These are phyloP conservation scores for Myrmaecium sp. DNA, from an alignment of 2,329 filamentous ascomycete genomes.

Conservation along the genomic window DNA sequence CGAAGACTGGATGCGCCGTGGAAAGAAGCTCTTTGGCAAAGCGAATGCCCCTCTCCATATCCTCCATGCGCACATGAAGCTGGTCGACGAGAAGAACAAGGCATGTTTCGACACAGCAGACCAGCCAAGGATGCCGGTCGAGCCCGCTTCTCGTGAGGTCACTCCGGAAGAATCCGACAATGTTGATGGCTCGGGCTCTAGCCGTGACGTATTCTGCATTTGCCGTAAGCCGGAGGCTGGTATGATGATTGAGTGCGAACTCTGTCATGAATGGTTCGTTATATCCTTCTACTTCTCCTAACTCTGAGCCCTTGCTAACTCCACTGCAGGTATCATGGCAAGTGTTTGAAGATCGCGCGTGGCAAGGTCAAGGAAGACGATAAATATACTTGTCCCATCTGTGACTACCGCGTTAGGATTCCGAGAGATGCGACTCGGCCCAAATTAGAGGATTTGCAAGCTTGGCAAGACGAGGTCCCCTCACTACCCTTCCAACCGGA, in stretches of 20 bases:
- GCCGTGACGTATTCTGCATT: slow-evolving; percentile 85
- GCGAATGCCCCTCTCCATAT: slow-evolving; percentile 95
- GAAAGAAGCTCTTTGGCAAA: slow-evolving; percentile 95
- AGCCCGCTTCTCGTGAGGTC: slow-evolving; percentile 76
- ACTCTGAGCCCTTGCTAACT: slow-evolving; percentile 11
- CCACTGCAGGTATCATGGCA: slow-evolving; percentile 73
- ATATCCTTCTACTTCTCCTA: not conserved
- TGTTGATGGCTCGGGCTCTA: slow-evolving; percentile 29
- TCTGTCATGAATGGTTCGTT: slow-evolving; percentile 89
- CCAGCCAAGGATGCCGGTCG: slow-evolving; percentile 74
- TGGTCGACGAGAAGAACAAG: slow-evolving; percentile 74
- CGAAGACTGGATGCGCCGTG: slow-evolving; percentile 97
- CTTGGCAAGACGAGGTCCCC: slow-evolving; percentile 70
- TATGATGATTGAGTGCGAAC: slow-evolving; percentile 99
- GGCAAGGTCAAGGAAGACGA: slow-evolving; percentile 98
- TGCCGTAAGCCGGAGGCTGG: slow-evolving; percentile 85
- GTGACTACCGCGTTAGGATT: slow-evolving; percentile 93
- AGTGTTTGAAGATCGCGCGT: slow-evolving; percentile 91
- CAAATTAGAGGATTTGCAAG: slow-evolving; percentile 75
- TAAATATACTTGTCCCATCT: slow-evolving; percentile 96
- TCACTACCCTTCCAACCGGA: slow-evolving; percentile 84
- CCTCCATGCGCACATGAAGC: slow-evolving; percentile 82
- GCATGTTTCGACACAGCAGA: slow-evolving; percentile 87
- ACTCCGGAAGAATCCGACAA: slow-evolving; percentile 36
- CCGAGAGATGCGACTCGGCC: slow-evolving; percentile 89